A percentile compares a stretch with the other conserved stretches of the same genome.
Evolutionary conservation across 2,329 filamentous ascomycete genomes (phyloP).

Genomic region (Colletotrichum incanum): DNA sequence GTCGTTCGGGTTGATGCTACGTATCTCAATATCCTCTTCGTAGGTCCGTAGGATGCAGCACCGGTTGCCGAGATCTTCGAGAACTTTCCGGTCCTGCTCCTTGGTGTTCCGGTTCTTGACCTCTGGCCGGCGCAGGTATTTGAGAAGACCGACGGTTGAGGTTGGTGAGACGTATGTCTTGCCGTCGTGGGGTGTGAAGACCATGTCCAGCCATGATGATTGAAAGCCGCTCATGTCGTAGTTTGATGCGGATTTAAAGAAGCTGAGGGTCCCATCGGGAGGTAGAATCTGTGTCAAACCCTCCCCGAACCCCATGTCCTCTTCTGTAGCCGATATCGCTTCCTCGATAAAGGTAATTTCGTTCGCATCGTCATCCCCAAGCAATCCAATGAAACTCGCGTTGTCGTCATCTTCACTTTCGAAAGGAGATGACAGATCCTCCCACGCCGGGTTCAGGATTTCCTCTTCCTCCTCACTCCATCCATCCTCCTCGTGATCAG

Average conservation of each 20-base stretch:
- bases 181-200: slow-evolving; percentile 55
- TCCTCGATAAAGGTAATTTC: slow-evolving; percentile 22
- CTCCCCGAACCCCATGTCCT: not conserved
- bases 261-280: slow-evolving; percentile 15
- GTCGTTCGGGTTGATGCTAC: slow-evolving; percentile 46
- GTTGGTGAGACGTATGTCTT: slow-evolving; percentile 32
- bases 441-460: slow-evolving; percentile 43
- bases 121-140: slow-evolving; percentile 31
- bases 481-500: slow-evolving; percentile 41
- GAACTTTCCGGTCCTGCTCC: slow-evolving; percentile 19
- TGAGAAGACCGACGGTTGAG: slow-evolving; percentile 8
- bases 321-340: slow-evolving; percentile 5
- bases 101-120: slow-evolving; percentile 24
- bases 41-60: slow-evolving; percentile 64
- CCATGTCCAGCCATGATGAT: slow-evolving; percentile 50
- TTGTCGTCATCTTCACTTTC: slow-evolving; percentile 44
- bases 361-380: slow-evolving; percentile 20
- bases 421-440: slow-evolving; percentile 19
- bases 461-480: slow-evolving; percentile 43
- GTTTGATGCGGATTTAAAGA: not conserved
- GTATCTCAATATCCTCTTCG: slow-evolving; percentile 64
- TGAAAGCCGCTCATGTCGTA: slow-evolving; percentile 12
- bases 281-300: slow-evolving; percentile 16
- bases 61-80: slow-evolving; percentile 43
- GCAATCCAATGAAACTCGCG: slow-evolving; percentile 17